Evolutionary conservation across 202 grass and related monocot species (phyloP).

Genomic region (Elaeis oleifera): DNA sequence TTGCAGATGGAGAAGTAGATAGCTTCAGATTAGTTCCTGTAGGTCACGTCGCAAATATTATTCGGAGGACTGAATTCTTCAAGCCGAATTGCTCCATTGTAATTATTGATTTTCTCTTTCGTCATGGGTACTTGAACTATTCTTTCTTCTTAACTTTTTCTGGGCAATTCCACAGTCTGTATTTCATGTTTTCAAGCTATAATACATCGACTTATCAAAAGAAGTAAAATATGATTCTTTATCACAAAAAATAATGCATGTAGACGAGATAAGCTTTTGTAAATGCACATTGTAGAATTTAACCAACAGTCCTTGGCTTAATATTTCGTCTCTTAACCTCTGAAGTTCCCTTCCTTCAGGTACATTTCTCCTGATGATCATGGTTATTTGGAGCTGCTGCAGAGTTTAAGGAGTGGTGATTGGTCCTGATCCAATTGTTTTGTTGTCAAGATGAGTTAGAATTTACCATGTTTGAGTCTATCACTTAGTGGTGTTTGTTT

Average conservation of each 20-base stretch:
- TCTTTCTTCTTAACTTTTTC: background rate
- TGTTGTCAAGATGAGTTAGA: too few relatives aligned
- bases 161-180: background rate
- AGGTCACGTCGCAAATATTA: slow-evolving; percentile 54
- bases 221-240: too few relatives aligned
- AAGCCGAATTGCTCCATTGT: slow-evolving; percentile 78
- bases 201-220: too few relatives aligned
- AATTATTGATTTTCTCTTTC: slow-evolving; percentile 73
- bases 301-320: too few relatives aligned
- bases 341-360: slow-evolving; percentile 21
- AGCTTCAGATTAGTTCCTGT: slow-evolving; percentile 77
- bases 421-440: slow-evolving; percentile 36
- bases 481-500: too few relatives aligned
- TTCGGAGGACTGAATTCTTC: slow-evolving; percentile 55
- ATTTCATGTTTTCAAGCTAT: too few relatives aligned
- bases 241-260: too few relatives aligned
- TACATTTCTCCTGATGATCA: slow-evolving; percentile 55
- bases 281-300: too few relatives aligned
- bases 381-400: slow-evolving; percentile 58
- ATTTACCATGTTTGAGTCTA: too few relatives aligned
- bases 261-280: too few relatives aligned
- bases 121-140: slow-evolving; percentile 53
- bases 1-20: slow-evolving; percentile 80
- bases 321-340: too few relatives aligned
- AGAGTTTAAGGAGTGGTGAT: slow-evolving; percentile 73